A percentile compares a stretch with the other conserved stretches of the same genome.
phyloP scores from a whole-genome alignment of 352 stramenopile species.

The Phytophthora constricta region DNA sequence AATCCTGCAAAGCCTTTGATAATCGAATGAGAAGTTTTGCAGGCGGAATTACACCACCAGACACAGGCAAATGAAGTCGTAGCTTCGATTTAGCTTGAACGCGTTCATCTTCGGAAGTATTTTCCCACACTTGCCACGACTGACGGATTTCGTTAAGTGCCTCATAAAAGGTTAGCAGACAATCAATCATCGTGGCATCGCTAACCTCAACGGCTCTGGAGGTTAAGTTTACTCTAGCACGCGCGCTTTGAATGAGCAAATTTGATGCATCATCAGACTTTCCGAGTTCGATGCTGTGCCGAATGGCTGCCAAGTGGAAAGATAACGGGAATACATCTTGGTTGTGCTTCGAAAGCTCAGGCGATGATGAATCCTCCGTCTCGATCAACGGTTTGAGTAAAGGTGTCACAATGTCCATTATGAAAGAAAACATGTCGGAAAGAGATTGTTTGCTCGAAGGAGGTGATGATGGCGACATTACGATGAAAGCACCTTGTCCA shows the following conservation, averaged over 20 bases:
- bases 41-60: conserved; percentile 13
- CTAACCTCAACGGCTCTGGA: not conserved
- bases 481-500: conserved; percentile 1
- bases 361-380: not conserved
- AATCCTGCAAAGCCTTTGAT: conserved; percentile 35
- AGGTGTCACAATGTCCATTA: conserved; percentile 44
- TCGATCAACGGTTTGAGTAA: conserved; percentile 25
- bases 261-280: conserved; percentile 22
- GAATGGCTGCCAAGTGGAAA: conserved; percentile 43
- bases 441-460: conserved; percentile 10
- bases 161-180: conserved; percentile 40
- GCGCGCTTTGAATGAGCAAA: conserved; percentile 32
- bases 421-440: conserved; percentile 40
- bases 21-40: conserved; percentile 15
- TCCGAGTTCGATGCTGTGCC: conserved; percentile 35
- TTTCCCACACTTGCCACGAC: conserved; percentile 23
- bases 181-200: conserved; percentile 16
- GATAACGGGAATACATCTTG: conserved; percentile 31
- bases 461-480: conserved; percentile 5
- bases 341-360: not conserved
- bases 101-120: conserved; percentile 21
- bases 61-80: conserved; percentile 8
- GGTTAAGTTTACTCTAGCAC: conserved; percentile 10
- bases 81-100: not conserved
- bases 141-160: conserved; percentile 28